These are phyloP conservation scores for Achaetomium macrosporum DNA, from an alignment of 2,329 filamentous ascomycete species.

Conservation along the genomic window DNA sequence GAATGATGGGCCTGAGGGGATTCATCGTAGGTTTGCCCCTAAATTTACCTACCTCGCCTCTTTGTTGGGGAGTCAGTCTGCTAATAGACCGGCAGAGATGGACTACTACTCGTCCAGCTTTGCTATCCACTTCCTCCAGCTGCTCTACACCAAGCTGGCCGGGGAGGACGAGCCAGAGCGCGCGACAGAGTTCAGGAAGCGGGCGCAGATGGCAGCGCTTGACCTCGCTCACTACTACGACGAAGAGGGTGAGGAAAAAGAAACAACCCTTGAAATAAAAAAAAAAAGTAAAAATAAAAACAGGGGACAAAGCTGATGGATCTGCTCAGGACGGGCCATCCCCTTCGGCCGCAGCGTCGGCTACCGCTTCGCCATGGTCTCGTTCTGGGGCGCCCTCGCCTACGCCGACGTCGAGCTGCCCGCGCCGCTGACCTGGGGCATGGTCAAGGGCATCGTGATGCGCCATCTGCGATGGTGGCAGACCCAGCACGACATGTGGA, in stretches of 20 bases:
- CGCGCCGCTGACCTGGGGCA: conserved; percentile 67
- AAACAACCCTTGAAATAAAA: neutral
- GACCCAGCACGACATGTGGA: conserved; percentile 68
- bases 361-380: conserved; percentile 82
- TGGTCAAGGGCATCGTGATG: conserved; percentile 69
- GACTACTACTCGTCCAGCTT: conserved; percentile 81
- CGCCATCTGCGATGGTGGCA: conserved; percentile 77
- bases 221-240: conserved; percentile 75
- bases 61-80: neutral
- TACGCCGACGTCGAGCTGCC: conserved; percentile 71
- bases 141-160: conserved; percentile 68
- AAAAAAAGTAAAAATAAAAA: neutral
- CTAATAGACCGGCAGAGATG: conserved; percentile 49
- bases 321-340: conserved; percentile 49
- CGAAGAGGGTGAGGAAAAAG: conserved; percentile 43
- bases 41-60: neutral
- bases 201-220: conserved; percentile 60
- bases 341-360: conserved; percentile 74
- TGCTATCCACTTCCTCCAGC: conserved; percentile 73
- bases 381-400: conserved; percentile 72
- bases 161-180: conserved; percentile 60
- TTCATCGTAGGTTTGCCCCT: conserved; percentile 50
- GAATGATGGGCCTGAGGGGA: conserved; percentile 71
- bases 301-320: neutral
- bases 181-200: conserved; percentile 62